Evolutionary conservation across 2,329 filamentous ascomycete species (phyloP).

Genomic region (Phoma sp.): DNA sequence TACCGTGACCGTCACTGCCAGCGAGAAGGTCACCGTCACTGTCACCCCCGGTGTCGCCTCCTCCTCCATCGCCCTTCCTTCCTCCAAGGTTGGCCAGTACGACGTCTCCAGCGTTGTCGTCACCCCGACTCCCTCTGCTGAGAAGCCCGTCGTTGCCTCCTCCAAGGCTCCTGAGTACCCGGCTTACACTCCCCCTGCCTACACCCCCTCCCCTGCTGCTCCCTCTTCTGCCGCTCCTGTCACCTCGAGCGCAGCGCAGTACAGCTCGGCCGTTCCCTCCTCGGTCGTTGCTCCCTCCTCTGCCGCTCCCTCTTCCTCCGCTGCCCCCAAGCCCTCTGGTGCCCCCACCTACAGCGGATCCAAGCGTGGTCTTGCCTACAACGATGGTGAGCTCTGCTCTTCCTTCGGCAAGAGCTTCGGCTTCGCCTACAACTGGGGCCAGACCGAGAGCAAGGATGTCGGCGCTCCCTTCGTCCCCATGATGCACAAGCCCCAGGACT

Average conservation of each 20-base stretch:
- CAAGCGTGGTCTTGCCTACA: constrained; percentile 75
- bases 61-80: constrained; percentile 16
- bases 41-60: constrained; percentile 37
- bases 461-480: constrained; percentile 67
- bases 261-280: constrained; percentile 9
- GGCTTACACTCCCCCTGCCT: constrained; percentile 12
- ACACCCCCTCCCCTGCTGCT: not conserved
- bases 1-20: constrained; percentile 49
- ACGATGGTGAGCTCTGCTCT: constrained; percentile 61
- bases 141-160: constrained; percentile 18
- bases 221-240: constrained; percentile 1
- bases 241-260: constrained; percentile 16
- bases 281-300: constrained; percentile 3
- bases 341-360: constrained; percentile 41
- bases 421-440: constrained; percentile 75
- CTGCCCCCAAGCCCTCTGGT: constrained; percentile 26
- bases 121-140: constrained; percentile 18
- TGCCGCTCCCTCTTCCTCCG: constrained; percentile 24
- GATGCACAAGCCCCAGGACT: constrained; percentile 37
- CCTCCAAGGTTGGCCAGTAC: constrained; percentile 21
- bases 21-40: constrained; percentile 51
- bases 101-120: constrained; percentile 14
- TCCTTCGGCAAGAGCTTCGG: constrained; percentile 59
- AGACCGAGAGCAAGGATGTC: constrained; percentile 46
- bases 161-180: constrained; percentile 25